Base-by-base conservation (phyloP, 1,284 basidiomycete species). In the Irpex sp. region DNA sequence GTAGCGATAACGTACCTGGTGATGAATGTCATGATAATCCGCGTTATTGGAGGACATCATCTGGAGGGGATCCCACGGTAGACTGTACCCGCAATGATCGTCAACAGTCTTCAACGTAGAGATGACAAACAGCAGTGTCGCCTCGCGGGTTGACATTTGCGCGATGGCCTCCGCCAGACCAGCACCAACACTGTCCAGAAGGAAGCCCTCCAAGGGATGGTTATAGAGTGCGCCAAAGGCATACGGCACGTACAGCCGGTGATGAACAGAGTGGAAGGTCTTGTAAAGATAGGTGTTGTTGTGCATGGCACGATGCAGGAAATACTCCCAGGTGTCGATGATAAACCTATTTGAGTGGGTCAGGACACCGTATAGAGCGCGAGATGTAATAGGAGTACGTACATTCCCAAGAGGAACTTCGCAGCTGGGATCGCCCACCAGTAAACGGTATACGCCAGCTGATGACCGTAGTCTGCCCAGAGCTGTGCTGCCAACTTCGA, bases 291-390 rank as follows among this genome's bases (percentile, higher is more conserved):
- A 96, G 62, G 90, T 91, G 79, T 93, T 95, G 69, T 84, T 79
- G 79, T 99, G 96, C 87, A 98, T 94, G 48, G 80, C 77, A 55
- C 97, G 93, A 74, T 99, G 96, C 47, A 94, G 81, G 77, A 94
- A 94, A 77, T 99, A 99, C 76, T 99, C 95, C 95, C 95, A 98
- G 37, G 96, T 95, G 77, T 99, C 96, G 71, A 99, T 91, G 64
- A 96, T 74, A 74, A 97, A 92, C 79, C 95, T 98, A 66, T 3
- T 10, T 7, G 63, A 42, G 49, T 57, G 18, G 7, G 33, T 56
- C 6, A 57, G 63, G 60, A 57, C 63, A 52, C 33, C 36, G 53
- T 36, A 66, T 62, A 47, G 23, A 28, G 28, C 28, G 6, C 4
- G 28, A 59, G 39, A 14, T 35, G 18, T 47, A 60, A 37, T 42